Evolutionary conservation across 805 yeast genomes (phyloP), one percentile per base, ranked within the genome.

Genomic region (Lachancea meyersii): DNA sequence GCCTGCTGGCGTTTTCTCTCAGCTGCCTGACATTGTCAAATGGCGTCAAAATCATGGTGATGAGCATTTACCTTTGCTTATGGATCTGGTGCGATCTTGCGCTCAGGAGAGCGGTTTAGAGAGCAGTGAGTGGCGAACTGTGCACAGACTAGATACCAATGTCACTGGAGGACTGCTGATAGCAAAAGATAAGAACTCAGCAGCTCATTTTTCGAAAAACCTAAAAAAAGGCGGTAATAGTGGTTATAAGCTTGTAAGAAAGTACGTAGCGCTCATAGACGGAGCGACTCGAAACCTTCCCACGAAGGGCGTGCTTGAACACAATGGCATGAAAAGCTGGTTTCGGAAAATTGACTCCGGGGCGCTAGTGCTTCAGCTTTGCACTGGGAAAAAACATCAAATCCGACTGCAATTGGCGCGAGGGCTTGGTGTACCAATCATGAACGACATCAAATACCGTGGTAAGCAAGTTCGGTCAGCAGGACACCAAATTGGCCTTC

Each of bases 131-230:
- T 51, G 60, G 41, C 54, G 59, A 35, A 54, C 57, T 5, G 65
- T 70, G 1, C 73, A 69, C 32, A 52, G 75, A 38, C 47, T 70
- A 17, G 74, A 70, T 43, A 55, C 53, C 21, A 47, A 53, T 38
- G 73, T 67, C 5, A 63, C 71, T 16, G 75, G 75, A 18, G 72
- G 72, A 1, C 42, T 69, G 35, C 51, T 70, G 2, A 38, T 69
- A 4, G 68, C 72, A 1, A 59, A 54, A 40, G 62, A 56, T 36
- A 54, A 58, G 38, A 52, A 49, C 7, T 52, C 64, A 0, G 69
- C 72, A 1, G 53, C 47, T 16, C 50, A 49, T 39, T 67, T 70
- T 43, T 52, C 62, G 6, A 60, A 54, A 32, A 57, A 64, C 35
- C 47, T 70, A 11, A 45, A 47, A 33, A 37, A 49, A 24, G 70